Evolutionary conservation across 176 grass and related monocot species (phyloP).

Genomic region (Avena eriantha): DNA sequence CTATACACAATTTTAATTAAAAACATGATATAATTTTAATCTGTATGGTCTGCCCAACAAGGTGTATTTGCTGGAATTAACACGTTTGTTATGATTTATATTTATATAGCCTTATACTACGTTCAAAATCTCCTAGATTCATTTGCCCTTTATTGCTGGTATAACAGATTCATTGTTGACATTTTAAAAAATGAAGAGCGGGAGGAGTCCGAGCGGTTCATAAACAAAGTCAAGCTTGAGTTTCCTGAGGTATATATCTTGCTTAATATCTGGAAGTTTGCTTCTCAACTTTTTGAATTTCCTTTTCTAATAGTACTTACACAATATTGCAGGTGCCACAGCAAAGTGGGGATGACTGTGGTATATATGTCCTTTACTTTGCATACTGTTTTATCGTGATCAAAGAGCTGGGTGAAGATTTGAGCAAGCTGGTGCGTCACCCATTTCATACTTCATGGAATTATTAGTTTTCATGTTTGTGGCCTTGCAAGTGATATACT

Average conservation of each 20-base stretch:
- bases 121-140: slow-evolving; percentile 2
- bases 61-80: not conserved
- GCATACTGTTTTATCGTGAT: slow-evolving; percentile 65
- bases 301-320: not conserved
- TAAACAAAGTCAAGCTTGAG: slow-evolving; percentile 72
- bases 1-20: not conserved
- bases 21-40: not conserved
- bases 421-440: slow-evolving; percentile 58
- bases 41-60: not conserved
- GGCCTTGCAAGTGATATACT: slow-evolving; percentile 4
- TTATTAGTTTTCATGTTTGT: slow-evolving; percentile 4
- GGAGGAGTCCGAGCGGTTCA: slow-evolving; percentile 58
- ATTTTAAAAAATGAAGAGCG: slow-evolving; percentile 78
- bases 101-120: not conserved
- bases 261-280: slow-evolving; percentile 11
- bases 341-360: slow-evolving; percentile 88
- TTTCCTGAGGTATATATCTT: slow-evolving; percentile 66
- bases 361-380: slow-evolving; percentile 89
- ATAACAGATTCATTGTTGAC: slow-evolving; percentile 73
- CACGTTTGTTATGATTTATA: not conserved
- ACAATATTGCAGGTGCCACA: slow-evolving; percentile 76
- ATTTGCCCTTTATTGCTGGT: slow-evolving; percentile 18
- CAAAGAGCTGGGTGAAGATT: slow-evolving; percentile 56
- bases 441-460: slow-evolving; percentile 21
- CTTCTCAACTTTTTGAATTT: not conserved